These are phyloP conservation scores for Sarocladium kiliense DNA, from an alignment of 2,329 filamentous ascomycete species.

Conservation along the genomic window DNA sequence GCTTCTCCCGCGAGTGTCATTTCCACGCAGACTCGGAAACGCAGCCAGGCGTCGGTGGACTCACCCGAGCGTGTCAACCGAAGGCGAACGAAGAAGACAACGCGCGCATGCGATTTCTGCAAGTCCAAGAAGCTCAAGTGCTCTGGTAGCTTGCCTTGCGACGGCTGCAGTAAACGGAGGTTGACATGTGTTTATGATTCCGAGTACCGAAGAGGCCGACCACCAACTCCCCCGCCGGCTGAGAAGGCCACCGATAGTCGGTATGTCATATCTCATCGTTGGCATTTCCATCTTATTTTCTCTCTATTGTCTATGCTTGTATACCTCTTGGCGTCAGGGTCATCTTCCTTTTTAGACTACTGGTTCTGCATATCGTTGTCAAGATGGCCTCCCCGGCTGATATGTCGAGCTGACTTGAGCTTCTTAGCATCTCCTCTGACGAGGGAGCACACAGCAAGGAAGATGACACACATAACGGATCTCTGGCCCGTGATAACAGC, in stretches of 20 bases:
- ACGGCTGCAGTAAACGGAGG: slow-evolving; percentile 22
- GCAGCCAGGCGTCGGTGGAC: neutral
- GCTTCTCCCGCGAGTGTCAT: neutral
- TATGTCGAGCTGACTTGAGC: slow-evolving; percentile 4
- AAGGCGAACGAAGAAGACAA: slow-evolving; percentile 24
- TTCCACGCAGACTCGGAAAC: slow-evolving; percentile 1
- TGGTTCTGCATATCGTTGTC: no score
- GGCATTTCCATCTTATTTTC: no score
- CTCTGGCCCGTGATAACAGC: slow-evolving; percentile 6
- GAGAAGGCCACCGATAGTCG: neutral
- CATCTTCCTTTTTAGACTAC: no score
- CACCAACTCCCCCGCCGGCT: slow-evolving; percentile 28
- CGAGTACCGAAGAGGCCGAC: slow-evolving; percentile 28
- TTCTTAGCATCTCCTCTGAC: slow-evolving; percentile 4
- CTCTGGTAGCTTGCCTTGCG: slow-evolving; percentile 30
- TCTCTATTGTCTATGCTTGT: no score
- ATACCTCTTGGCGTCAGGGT: no score
- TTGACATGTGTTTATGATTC: slow-evolving; percentile 29
- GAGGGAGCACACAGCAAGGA: no score
- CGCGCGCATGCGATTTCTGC: slow-evolving; percentile 33
- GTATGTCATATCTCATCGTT: no score
- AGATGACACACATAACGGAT: no score
- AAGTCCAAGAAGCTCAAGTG: slow-evolving; percentile 33
- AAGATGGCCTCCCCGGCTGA: neutral
- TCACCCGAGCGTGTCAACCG: neutral